These are phyloP conservation scores for Termitomyces sp. DNA, from an alignment of 768 basidiomycete species.

Conservation along the genomic window DNA sequence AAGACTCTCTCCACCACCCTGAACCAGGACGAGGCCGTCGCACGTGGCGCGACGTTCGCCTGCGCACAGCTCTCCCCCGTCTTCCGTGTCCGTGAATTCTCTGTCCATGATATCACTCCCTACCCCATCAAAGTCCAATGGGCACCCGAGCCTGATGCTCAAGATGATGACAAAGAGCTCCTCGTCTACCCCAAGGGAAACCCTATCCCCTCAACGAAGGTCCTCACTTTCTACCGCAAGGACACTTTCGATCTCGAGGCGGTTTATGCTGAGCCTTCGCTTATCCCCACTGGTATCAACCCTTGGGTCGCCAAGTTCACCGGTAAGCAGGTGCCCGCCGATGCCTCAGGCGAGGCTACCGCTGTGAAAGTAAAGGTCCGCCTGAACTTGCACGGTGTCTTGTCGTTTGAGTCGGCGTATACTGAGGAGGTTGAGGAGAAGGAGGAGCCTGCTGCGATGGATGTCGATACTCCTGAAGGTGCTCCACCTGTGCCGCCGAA, in stretches of 20 bases:
- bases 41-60: slow-evolving; percentile 93
- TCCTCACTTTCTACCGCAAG: slow-evolving; percentile 91
- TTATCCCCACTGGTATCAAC: slow-evolving; percentile 76
- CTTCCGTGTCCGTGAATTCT: slow-evolving; percentile 97
- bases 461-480: slow-evolving; percentile 47
- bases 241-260: slow-evolving; percentile 88
- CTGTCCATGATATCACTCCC: slow-evolving; percentile 77
- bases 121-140: slow-evolving; percentile 93
- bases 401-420: slow-evolving; percentile 86
- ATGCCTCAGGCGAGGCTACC: slow-evolving; percentile 67
- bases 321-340: slow-evolving; percentile 74
- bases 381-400: slow-evolving; percentile 80
- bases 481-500: slow-evolving; percentile 53
- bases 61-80: slow-evolving; percentile 97
- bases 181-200: slow-evolving; percentile 88
- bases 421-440: slow-evolving; percentile 79
- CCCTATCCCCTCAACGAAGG: slow-evolving; percentile 87
- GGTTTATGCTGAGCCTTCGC: slow-evolving; percentile 67
- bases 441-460: slow-evolving; percentile 70
- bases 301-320: slow-evolving; percentile 83
- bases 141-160: slow-evolving; percentile 69
- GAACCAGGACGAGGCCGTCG: slow-evolving; percentile 97
- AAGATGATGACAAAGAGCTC: slow-evolving; percentile 89
- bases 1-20: slow-evolving; percentile 88
- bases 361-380: slow-evolving; percentile 90